A percentile compares a stretch with the other conserved stretches of the same genome.
Conservation (phyloP, 768 basidiomycete genomes). For the Boletales sp. region DNA sequence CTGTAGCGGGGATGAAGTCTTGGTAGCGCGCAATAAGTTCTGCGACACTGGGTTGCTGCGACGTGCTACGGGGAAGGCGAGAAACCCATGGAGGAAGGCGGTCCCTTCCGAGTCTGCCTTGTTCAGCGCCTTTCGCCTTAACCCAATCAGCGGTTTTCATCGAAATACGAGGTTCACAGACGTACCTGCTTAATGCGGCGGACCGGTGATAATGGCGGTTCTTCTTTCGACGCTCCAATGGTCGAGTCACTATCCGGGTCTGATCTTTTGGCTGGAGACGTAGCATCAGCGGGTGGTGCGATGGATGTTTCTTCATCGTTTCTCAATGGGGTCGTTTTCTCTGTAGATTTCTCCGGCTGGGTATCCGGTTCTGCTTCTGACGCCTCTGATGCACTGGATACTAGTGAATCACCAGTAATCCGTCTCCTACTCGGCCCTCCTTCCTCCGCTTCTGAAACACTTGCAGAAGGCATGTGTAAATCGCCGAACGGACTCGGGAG, state of each 20-base stretch:
- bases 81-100: conserved; percentile 40
- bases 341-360: conserved; percentile 19
- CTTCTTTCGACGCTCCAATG: conserved; percentile 54
- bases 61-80: conserved; percentile 58
- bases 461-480: conserved; percentile 56
- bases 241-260: conserved; percentile 84
- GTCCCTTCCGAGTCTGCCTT: conserved; percentile 11
- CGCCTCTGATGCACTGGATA: conserved; percentile 69
- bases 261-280: conserved; percentile 35
- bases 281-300: conserved; percentile 8
- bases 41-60: conserved; percentile 66
- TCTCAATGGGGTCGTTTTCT: conserved; percentile 14
- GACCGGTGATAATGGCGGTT: conserved; percentile 10
- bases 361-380: conserved; percentile 57
- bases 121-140: conserved; percentile 24
- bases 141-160: conserved; percentile 7
- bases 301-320: conserved; percentile 16
- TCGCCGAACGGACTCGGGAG: conserved; percentile 51
- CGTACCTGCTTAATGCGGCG: conserved; percentile 27
- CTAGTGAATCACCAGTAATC: conserved; percentile 51
- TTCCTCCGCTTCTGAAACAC: conserved; percentile 74
- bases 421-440: conserved; percentile 42
- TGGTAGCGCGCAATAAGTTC: conserved; percentile 83
- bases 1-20: conserved; percentile 68
- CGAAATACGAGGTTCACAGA: background rate